phyloP scores from a whole-genome alignment of 495 filamentous ascomycete species.

The Bombardia bombarda region DNA sequence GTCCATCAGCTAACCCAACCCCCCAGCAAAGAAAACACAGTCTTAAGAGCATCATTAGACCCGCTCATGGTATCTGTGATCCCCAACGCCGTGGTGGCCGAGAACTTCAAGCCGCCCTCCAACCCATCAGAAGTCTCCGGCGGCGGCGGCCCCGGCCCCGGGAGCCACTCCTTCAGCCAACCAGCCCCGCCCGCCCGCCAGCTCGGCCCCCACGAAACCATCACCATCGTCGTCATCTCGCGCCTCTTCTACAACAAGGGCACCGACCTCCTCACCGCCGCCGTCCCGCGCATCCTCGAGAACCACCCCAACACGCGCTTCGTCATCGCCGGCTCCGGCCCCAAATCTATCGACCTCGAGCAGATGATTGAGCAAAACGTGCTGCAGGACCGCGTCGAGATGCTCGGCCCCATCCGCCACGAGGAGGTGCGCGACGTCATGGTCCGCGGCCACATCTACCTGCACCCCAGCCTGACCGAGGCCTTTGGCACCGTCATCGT shows the following conservation, averaged over 20 bases:
- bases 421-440: slow-evolving; percentile 98
- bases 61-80: slow-evolving; percentile 96
- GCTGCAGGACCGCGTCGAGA: slow-evolving; percentile 86
- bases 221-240: slow-evolving; percentile 95
- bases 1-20: no score
- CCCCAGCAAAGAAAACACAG: slow-evolving; percentile 98
- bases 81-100: slow-evolving; percentile 92
- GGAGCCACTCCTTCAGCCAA: slow-evolving; percentile 8
- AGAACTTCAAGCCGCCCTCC: slow-evolving; percentile 75
- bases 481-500: slow-evolving; percentile 97
- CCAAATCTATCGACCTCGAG: slow-evolving; percentile 94
- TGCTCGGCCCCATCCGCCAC: slow-evolving; percentile 85
- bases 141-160: slow-evolving; percentile 22
- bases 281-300: slow-evolving; percentile 84
- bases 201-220: slow-evolving; percentile 72
- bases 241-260: slow-evolving; percentile 99
- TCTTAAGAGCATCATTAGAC: slow-evolving; percentile 87
- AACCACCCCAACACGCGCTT: slow-evolving; percentile 90
- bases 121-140: slow-evolving; percentile 29
- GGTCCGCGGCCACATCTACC: slow-evolving; percentile 92
- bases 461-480: slow-evolving; percentile 90
- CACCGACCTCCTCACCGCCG: slow-evolving; percentile 87
- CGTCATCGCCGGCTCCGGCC: slow-evolving; percentile 90
- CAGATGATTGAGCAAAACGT: slow-evolving; percentile 96
- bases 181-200: slow-evolving; percentile 32